These are phyloP conservation scores for Lathyrus aphaca DNA, from an alignment of 306 rosid species.

Conservation along the genomic window DNA sequence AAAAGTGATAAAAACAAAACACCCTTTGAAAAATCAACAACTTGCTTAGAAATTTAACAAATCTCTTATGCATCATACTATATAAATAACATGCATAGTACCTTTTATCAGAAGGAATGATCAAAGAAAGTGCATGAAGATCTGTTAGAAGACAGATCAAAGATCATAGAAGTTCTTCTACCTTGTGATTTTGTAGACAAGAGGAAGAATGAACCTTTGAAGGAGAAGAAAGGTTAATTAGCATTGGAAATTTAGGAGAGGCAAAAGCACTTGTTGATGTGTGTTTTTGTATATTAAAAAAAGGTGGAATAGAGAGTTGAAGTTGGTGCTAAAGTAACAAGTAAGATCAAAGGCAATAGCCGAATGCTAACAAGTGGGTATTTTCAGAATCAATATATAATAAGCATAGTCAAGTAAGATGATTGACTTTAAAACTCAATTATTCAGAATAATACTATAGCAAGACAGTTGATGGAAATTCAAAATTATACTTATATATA, in stretches of 20 bases:
- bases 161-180: background rate
- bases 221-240: slow-evolving; percentile 34
- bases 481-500: no score
- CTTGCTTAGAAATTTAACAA: slow-evolving; percentile 13
- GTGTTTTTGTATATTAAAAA: slow-evolving; percentile 33
- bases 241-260: slow-evolving; percentile 42
- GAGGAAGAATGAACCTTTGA: slow-evolving; percentile 42
- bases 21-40: slow-evolving; percentile 27
- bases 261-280: slow-evolving; percentile 40
- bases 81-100: slow-evolving; percentile 14
- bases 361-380: slow-evolving; percentile 21
- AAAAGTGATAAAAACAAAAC: slow-evolving; percentile 14
- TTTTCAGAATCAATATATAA: slow-evolving; percentile 18
- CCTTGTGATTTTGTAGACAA: slow-evolving; percentile 29
- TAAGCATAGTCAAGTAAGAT: slow-evolving; percentile 11
- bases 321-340: slow-evolving; percentile 52
- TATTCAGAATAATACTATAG: no score
- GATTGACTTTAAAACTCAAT: background rate
- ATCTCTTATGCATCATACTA: slow-evolving; percentile 6
- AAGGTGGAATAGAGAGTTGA: slow-evolving; percentile 30
- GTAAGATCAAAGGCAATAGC: slow-evolving; percentile 23
- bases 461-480: no score
- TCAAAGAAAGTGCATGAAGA: background rate
- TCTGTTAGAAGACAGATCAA: background rate
- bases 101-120: slow-evolving; percentile 11